These are phyloP conservation scores for Lodderomyces elongisporus DNA, from an alignment of 1,139 yeast genomes.

Conservation along the genomic window DNA sequence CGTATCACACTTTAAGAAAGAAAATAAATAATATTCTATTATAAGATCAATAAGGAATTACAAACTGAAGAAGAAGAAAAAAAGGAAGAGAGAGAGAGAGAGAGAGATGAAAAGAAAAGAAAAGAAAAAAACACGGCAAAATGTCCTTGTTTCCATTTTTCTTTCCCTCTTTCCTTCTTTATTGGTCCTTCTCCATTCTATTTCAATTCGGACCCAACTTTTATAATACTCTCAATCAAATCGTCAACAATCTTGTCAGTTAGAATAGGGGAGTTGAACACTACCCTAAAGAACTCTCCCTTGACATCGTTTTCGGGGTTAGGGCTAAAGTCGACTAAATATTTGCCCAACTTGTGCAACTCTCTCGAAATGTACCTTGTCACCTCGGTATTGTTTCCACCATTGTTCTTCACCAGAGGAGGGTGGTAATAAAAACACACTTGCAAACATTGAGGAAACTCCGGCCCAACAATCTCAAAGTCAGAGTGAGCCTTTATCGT, in stretches of 20 bases:
- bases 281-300: conserved; percentile 84
- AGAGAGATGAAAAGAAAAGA: too few relatives aligned
- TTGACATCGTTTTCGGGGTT: conserved; percentile 46
- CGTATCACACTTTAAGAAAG: too few relatives aligned
- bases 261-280: conserved; percentile 67
- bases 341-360: conserved; percentile 59
- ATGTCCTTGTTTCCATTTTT: background rate
- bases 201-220: conserved; percentile 19
- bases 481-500: conserved; percentile 29
- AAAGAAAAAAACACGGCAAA: too few relatives aligned
- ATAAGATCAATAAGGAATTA: too few relatives aligned
- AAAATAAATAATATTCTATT: too few relatives aligned
- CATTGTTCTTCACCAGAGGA: conserved; percentile 16
- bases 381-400: conserved; percentile 41
- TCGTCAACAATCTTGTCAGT: conserved; percentile 36
- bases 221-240: conserved; percentile 29
- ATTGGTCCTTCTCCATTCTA: background rate
- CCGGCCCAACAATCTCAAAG: conserved; percentile 47
- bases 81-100: too few relatives aligned
- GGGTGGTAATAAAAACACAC: conserved; percentile 77
- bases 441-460: conserved; percentile 73
- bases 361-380: conserved; percentile 63
- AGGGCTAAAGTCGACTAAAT: conserved; percentile 80
- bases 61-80: too few relatives aligned
- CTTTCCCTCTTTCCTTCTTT: background rate